Evolutionary conservation across 2,329 filamentous ascomycete genomes (phyloP).

Genomic region (Dactylonectria macrodidyma): DNA sequence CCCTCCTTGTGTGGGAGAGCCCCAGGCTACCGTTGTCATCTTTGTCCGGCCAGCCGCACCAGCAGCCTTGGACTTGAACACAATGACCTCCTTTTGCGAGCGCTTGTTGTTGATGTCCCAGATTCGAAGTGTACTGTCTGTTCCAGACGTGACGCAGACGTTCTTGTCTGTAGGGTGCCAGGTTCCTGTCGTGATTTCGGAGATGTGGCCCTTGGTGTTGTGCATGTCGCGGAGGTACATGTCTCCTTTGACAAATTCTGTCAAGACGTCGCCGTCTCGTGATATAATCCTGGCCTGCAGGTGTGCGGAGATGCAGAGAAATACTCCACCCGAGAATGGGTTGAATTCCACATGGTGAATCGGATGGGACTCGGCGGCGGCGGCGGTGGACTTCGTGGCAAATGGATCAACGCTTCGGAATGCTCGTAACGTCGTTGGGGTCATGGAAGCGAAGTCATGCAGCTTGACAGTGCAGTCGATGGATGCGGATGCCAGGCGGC

Average conservation of each 20-base stretch:
- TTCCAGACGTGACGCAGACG: constrained; percentile 89
- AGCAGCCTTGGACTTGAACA: constrained; percentile 93
- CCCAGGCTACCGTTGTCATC: constrained; percentile 96
- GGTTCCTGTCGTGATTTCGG: constrained; percentile 88
- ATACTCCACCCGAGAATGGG: constrained; percentile 81
- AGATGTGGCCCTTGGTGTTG: constrained; percentile 96
- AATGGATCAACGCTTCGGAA: constrained; percentile 95
- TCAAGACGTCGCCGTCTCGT: constrained; percentile 87
- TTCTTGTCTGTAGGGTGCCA: constrained; percentile 94
- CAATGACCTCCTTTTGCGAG: constrained; percentile 92
- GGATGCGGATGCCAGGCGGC: constrained; percentile 89
- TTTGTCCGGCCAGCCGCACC: constrained; percentile 91
- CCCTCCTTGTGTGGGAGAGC: constrained; percentile 80
- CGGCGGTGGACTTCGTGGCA: constrained; percentile 76
- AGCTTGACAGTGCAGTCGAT: constrained; percentile 93
- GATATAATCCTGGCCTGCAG: constrained; percentile 92
- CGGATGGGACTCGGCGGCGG: constrained; percentile 86
- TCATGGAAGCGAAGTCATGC: constrained; percentile 97
- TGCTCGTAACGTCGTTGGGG: constrained; percentile 91
- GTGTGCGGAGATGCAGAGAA: constrained; percentile 90
- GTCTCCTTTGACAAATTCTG: constrained; percentile 96
- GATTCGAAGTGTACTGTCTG: constrained; percentile 94
- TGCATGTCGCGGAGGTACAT: constrained; percentile 99
- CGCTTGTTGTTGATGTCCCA: constrained; percentile 97
- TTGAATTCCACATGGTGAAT: constrained; percentile 92